Base-by-base conservation (phyloP, 2,329 filamentous ascomycete genomes). In the Camillea tinctor region DNA sequence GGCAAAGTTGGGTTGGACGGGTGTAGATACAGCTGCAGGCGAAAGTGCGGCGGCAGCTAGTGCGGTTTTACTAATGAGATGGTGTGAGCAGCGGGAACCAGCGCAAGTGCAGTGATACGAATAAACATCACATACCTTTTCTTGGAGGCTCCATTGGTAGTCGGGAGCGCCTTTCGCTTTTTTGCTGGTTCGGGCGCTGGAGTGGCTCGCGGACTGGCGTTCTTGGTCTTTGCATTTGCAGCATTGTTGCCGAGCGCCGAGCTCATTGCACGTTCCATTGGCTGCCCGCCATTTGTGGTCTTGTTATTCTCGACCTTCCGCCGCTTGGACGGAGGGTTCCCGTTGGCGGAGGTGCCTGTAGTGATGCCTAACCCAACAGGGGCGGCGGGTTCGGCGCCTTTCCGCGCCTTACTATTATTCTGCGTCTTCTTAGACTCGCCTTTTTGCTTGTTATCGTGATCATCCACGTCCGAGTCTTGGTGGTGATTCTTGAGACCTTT, bases 241-340 rank as follows among this genome's bases (percentile, higher is more conserved):
- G 77, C 76, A 64, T 74, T 80, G 55, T 67, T 77, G 9, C 80
- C 81, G 66, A 83, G 80, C 13, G 84, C 84, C 9, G 76, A 77
- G 71, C 86, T 90, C 73, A 89, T 79, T n/a, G 88, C 86, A 61
- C 89, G 86, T 70, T 93, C 90, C 80, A 88, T 86, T 3, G 79
- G 73, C 26, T 78, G 76, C 4, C 75, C 78, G 48, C 80, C 80
- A 61, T 80, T 80, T 15, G 77, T 72, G 9, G 81, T 76, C 60
- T 89, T 87, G 68, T 91, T 92, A 68, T 91, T 91, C 68, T 96
- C 92, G 1, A 91, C 87, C 76, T 93, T 96, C 65, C 93, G 88
- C 69, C 92, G 85, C 78, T 96, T 96, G 22, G 82, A 79, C 2
- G 88, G 81, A 24, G 83, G 81, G 57, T 78, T 76, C 21, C 81